phyloP scores from a whole-genome alignment of 169 alveolate genomes.

The Cryptosporidium tyzzeri region DNA sequence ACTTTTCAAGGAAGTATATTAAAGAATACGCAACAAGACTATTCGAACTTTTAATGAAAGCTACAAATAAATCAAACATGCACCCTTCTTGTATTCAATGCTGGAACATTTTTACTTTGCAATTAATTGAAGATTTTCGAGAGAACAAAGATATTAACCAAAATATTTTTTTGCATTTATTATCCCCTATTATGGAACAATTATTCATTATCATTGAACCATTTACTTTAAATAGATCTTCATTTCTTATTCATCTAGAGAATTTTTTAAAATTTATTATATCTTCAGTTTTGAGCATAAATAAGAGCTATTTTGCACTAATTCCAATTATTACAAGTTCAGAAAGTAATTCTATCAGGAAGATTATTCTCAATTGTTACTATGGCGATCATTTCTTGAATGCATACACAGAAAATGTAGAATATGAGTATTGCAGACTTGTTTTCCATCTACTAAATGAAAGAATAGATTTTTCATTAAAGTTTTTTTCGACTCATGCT shows the following conservation, averaged over 20 bases:
- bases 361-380: slow-evolving; percentile 11
- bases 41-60: slow-evolving; percentile 47
- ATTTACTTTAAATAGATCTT: neutral
- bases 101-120: slow-evolving; percentile 34
- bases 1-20: slow-evolving; percentile 28
- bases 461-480: slow-evolving; percentile 45
- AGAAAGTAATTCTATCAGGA: neutral
- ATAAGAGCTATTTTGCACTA: slow-evolving; percentile 10
- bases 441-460: neutral
- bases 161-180: slow-evolving; percentile 52
- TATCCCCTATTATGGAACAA: slow-evolving; percentile 60
- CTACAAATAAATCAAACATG: slow-evolving; percentile 38
- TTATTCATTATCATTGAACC: slow-evolving; percentile 9
- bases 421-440: slow-evolving; percentile 8
- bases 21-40: slow-evolving; percentile 65
- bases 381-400: neutral
- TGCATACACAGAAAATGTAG: neutral
- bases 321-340: slow-evolving; percentile 33
- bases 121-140: slow-evolving; percentile 14
- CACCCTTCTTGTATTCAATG: slow-evolving; percentile 64
- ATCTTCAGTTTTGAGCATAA: neutral
- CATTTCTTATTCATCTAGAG: neutral
- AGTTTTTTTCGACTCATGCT: slow-evolving; percentile 48
- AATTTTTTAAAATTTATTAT: slow-evolving; percentile 11
- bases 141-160: slow-evolving; percentile 13